Percentiles rank a stretch among this genome's conserved stretches.
phyloP scores from a whole-genome alignment of 2,329 filamentous ascomycete species.

The Massarina eburnea region DNA sequence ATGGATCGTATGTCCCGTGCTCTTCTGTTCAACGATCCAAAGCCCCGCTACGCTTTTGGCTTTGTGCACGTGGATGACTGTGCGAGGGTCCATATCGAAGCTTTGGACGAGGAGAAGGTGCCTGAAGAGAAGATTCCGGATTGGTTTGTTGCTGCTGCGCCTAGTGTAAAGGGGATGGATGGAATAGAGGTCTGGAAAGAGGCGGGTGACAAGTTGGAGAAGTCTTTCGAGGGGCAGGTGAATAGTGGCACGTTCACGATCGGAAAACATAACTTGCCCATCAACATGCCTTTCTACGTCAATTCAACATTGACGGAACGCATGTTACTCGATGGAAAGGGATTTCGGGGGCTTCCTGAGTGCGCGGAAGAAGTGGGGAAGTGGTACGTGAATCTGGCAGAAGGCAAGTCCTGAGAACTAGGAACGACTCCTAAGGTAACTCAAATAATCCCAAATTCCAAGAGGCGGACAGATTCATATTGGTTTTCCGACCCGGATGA shows the following conservation, averaged over 20 bases:
- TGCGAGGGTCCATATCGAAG: constrained; percentile 34
- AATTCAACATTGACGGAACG: constrained; percentile 29
- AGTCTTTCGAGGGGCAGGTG: constrained; percentile 18
- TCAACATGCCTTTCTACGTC: constrained; percentile 37
- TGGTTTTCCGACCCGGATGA: no score
- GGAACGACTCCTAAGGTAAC: no score
- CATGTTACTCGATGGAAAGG: constrained; percentile 20
- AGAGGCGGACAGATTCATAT: no score
- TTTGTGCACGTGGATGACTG: constrained; percentile 39
- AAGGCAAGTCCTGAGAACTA: no score
- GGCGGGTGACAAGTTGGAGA: constrained; percentile 23
- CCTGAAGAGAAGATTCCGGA: constrained; percentile 20
- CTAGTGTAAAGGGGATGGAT: constrained; percentile 19
- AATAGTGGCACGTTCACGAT: constrained; percentile 21
- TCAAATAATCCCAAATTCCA: no score
- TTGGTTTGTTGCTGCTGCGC: constrained; percentile 32
- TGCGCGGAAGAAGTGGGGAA: constrained; percentile 29
- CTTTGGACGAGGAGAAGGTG: constrained; percentile 22
- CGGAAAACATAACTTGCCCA: constrained; percentile 25
- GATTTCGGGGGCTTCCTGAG: constrained; percentile 22
- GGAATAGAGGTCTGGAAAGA: constrained; percentile 24
- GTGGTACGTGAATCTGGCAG: constrained; percentile 27
- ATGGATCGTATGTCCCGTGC: constrained; percentile 38
- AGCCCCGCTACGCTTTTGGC: constrained; percentile 36
- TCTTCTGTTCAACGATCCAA: constrained; percentile 31